Base-by-base conservation (phyloP, 805 yeast genomes). In the Saccharomyces jurei region DNA sequence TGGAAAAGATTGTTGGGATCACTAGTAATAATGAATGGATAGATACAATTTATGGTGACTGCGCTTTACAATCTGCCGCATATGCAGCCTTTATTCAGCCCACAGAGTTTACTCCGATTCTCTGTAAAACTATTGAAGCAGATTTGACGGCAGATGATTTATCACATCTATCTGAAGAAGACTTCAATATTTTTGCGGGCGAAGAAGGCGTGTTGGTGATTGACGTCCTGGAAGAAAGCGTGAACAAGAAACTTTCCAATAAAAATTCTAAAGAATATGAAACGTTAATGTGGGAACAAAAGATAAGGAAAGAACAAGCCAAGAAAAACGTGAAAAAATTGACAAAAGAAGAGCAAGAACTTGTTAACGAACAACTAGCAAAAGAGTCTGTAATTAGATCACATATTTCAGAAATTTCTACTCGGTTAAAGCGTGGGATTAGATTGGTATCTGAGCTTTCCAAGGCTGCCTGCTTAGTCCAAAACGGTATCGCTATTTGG, bases 281-380 rank as follows among this genome's bases (percentile, higher is more conserved):
- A 62, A 86, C 91, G 1, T 73, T 80, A 56, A 83, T 88, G 67
- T 92, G 98, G 98, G 99, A 94, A 66, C 90, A 85, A 60, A 80
- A 80, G 51, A 79, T 94, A 31, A 81, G 92, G 62, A 82, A 82
- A 58, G 92, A 89, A 63, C 75, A 90, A 41, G 83, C 86, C 0
- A 76, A 77, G 52, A 79, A 58, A 60, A 65, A n/a, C 64, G 55
- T 52, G 11, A 83, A 78, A 69, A 87, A 86, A 63, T 73, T 84
- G 46, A 78, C 95, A 2, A 85, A 82, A 59, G 97, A 91, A 64
- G 96, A 94, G 56, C 87, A 82, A 57, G 73, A 64, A 0, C 66
- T 80, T 52, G 83, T 87, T 1, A 78, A 78, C 48, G 81, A 79
- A 49, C 92, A 89, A 63, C 60, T 90, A 22, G 73, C 68, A 0